Conservation (phyloP, 2,329 filamentous ascomycete genomes). For the Alternaria triticimaculans region DNA sequence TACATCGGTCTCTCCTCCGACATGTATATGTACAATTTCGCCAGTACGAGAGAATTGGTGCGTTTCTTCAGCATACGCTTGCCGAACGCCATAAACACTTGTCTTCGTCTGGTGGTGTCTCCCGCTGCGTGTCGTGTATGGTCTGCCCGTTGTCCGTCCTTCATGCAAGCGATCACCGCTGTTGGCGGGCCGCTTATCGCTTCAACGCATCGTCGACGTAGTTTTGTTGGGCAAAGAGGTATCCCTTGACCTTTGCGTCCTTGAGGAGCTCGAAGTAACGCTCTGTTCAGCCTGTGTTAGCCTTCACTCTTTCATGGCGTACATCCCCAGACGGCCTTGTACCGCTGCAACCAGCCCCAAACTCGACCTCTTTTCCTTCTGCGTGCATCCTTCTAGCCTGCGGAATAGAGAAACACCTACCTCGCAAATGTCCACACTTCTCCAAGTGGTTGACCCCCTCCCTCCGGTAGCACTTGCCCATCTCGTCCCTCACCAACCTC, state of each 20-base stretch:
- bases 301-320: neutral
- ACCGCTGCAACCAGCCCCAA: neutral
- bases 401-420: constrained; percentile 53
- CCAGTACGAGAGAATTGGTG: constrained; percentile 24
- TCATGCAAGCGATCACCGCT: neutral
- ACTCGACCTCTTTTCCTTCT: neutral
- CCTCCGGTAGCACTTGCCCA: constrained; percentile 83
- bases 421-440: constrained; percentile 82
- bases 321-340: neutral
- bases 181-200: constrained; percentile 12
- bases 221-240: constrained; percentile 81
- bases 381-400: neutral
- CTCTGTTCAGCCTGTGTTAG: constrained; percentile 60
- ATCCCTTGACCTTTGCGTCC: constrained; percentile 78
- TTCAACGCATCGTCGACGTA: constrained; percentile 57
- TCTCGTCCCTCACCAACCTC: constrained; percentile 78
- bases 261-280: constrained; percentile 80
- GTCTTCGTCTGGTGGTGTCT: constrained; percentile 8
- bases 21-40: constrained; percentile 42
- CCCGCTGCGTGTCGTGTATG: neutral
- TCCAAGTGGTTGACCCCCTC: constrained; percentile 88
- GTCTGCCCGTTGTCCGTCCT: neutral
- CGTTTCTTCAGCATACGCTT: constrained; percentile 8
- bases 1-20: constrained; percentile 19
- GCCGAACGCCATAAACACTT: constrained; percentile 15